Base-by-base conservation (phyloP, 1,139 yeast genomes). In the Kodamaea ohmeri region DNA sequence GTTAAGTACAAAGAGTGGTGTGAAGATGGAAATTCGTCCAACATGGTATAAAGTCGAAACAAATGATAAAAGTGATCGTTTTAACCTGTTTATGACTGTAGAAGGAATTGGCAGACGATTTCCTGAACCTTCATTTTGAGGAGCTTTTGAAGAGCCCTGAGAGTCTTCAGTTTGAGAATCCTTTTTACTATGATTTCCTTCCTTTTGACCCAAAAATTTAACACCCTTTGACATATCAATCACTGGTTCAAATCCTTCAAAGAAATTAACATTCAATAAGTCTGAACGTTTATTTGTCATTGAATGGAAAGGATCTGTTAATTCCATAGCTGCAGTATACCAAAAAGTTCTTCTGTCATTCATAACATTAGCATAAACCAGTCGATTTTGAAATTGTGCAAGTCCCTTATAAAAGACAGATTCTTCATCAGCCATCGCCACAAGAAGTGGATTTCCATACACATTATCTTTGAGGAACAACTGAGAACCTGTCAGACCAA, bases 321-420 rank as follows among this genome's bases (percentile, higher is more conserved):
- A 53, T 2, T 84, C 75, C 22, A 84, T 83, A 2, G 85, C 84
- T 0, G 95, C 71, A 0, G 95, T 86, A 71, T 84, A 86, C 82
- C 87, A 87, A 21, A 85, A 75, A 4, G 94, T 80, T 48, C 95
- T 73, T 49, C 78, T 80, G 60, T 87, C 96, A 47, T 86, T 84
- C 42, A 83, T 73, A 29, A 83, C 72, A 57, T 87, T 87, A 4
- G 92, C 84, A 53, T 87, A 87, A 39, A 86, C 59, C 1, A 80
- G 58, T 38, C 71, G 66, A 44, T 74, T 55, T 40, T 68, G 63
- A 60, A 87, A 87, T 25, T 45, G 40, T 22, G 63, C 50, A 39
- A 87, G 65, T 1, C 79, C 84, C 48, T 69, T 67, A 56, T 61
- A 76, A 53, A 85, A 87, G 4, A 73, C 68, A 0, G 90, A 78